Evolutionary conservation across 2,329 filamentous ascomycete species (phyloP), one percentile per base, ranked within the genome.

Genomic region (Phialophora macrospora): DNA sequence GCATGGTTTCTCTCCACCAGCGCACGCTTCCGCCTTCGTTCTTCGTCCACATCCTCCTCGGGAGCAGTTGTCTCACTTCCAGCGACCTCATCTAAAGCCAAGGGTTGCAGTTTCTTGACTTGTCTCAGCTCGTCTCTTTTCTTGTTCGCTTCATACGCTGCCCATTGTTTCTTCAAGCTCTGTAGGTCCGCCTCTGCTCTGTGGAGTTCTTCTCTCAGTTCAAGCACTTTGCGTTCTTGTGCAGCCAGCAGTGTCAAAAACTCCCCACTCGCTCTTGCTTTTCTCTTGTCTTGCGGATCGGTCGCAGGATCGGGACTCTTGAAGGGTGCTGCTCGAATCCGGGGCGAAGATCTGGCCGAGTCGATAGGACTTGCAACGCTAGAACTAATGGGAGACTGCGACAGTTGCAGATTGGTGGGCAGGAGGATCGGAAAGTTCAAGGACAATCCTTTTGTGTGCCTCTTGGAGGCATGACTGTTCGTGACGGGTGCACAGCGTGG

Each of bases 171-270:
- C 82, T 97, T 98, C 68, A 99, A 82, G 49, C 82, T 85, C 55
- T 82, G 81, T 48, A 99, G 82, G 55, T 96, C 90, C 12, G 82
- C 80, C 76, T 99, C 94, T 5, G 95, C 94, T 66, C 88, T 89
- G 26, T 83, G 81, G n/a, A 99, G 82, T 77, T 98, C 94, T 77
- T 99, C 95, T 66, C 89, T 90, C 60, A 99, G 82, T 78, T 98
- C 95, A 64, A 99, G 80, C 1, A 99, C 94, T 71, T 88, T 88
- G 64, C 95, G 86, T 80, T 99, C 95, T 79, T 98, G 93, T 14
- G 92, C 89, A 52, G 95, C 95, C 73, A 99, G 90, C 64, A 93
- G 90, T 67, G 92, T 93, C 70, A 99, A 88, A 73, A 97, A 91
- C 58, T 88, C 83, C 73, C 84, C 85, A 59, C 86, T 81, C 67